Evolutionary conservation across 2,329 filamentous ascomycete genomes (phyloP), one percentile per base, ranked within the genome.

Genomic region (Didymella keratinophila): DNA sequence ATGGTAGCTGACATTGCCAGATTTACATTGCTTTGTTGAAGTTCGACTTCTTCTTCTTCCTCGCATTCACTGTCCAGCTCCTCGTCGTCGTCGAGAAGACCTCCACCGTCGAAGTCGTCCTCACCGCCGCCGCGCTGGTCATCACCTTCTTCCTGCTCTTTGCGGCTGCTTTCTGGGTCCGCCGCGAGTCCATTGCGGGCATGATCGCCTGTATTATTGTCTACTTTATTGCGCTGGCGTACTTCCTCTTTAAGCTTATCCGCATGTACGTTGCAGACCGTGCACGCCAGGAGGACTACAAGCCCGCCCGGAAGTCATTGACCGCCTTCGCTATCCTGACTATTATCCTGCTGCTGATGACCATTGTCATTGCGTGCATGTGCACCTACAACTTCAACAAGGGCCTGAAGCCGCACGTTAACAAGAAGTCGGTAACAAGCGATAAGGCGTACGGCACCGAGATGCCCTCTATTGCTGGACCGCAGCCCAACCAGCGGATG

Each of bases 1-100:
- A 21, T 8, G 3, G 2, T 9, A 2, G 20, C 67, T 72, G 44
- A 72, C 64, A 7, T 36, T 14, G 23, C 62, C 72, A 97, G 93
- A 93, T 99, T 77, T 99, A 97, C 79, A 97, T 99, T 72, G 92
- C 95, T 36, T 86, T 99, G 11, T 85, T 99, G 65, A 99, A 99
- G 79, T 99, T 99, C 77, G 95, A 99, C 80, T 98, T 99, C 80
- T 99, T 99, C 87, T 98, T 99, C 83, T 99, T 99, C 84, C 87
- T 99, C 49, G 95, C 94, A 52, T 99, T 99, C 78, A 98, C 95
- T 7, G 92, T 99, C 45, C 95, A 99, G 75, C 98, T 99, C 78
- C 86, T 98, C 52, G 94, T 99, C 69, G 90, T 98, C 58, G 93
- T 99, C 59, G 85, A 82, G 60, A 82, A 85, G 64, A 83, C 82